Base-by-base conservation (phyloP, 2,329 filamentous ascomycete species). In the Mycocentrospora acerina region DNA sequence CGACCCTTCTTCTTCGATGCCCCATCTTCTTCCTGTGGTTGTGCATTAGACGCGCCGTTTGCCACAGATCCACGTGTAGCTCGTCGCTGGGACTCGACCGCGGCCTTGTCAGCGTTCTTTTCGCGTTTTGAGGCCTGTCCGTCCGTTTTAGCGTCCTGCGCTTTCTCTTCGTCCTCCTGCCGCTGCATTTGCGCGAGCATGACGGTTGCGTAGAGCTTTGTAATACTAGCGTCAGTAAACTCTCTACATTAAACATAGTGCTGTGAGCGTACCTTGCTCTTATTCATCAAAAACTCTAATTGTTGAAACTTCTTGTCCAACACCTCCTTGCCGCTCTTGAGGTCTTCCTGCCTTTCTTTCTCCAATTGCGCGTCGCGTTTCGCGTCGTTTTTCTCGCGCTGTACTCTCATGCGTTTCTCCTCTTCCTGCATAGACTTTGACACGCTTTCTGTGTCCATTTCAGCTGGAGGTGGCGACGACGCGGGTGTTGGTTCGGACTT, bases 161-260 rank as follows among this genome's bases (percentile, higher is more conserved):
- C 69, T 19, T 68, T 68, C 17, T 73, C 72, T 25, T 68, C 68
- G 35, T 75, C 71, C 48, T 76, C 74, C 48, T 76, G 72, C 40
- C 69, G 66, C 50, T 75, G 73, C 73, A 77, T 77, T 52, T 77
- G 73, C 41, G 71, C 62, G 18, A 77, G 62, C 74, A 77, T 77
- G 31, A 77, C 75, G 3, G 69, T 69, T 24, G 71, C 73, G 39
- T 75, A 77, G 13, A 77, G 59, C 66, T 67, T 29, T 35, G 26
- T 4, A 27, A 12, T 10, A 31, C 2, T 22, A 7, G 29, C 25
- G 24, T 57, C 25, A 56, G 44, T 14, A 7, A 25, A 6, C n/a
- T 30, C 11, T 10, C 1, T 14, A 28, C 8, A 35, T 13, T 24
- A 29, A 5, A 14, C 10, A 9, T 2, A 9, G 4, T 19, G 18